A percentile compares a stretch with the other conserved stretches of the same genome.
These are phyloP conservation scores for Arthrobotrys conoides DNA, from an alignment of 2,329 filamentous ascomycete genomes.

Conservation along the genomic window DNA sequence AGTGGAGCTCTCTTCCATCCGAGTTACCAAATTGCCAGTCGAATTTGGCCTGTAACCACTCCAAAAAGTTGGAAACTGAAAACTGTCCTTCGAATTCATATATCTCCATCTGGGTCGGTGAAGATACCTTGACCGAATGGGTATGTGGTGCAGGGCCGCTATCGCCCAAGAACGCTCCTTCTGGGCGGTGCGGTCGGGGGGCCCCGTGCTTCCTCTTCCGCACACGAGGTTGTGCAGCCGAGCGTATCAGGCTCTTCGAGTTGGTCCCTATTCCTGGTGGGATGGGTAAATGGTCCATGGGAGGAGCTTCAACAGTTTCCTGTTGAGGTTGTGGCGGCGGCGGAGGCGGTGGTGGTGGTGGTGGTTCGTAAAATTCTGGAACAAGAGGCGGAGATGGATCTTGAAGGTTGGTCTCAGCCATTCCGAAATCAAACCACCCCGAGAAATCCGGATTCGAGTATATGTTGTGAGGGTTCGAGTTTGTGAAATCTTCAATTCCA, in stretches of 20 bases:
- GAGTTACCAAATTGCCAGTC: slow-evolving; percentile 30
- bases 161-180: slow-evolving; percentile 35
- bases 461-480: slow-evolving; percentile 18
- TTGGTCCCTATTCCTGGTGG: slow-evolving; percentile 56
- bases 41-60: slow-evolving; percentile 37
- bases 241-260: slow-evolving; percentile 51
- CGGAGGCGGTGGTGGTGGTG: neutral
- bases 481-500: slow-evolving; percentile 25
- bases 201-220: slow-evolving; percentile 51
- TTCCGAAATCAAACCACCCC: slow-evolving; percentile 28
- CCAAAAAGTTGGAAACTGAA: slow-evolving; percentile 32
- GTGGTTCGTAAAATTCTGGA: slow-evolving; percentile 30
- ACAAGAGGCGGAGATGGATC: slow-evolving; percentile 10
- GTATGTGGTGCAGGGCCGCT: slow-evolving; percentile 12
- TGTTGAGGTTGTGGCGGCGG: neutral
- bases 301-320: slow-evolving; percentile 18
- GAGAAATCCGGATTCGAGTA: slow-evolving; percentile 19
- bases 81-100: slow-evolving; percentile 44
- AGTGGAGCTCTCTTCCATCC: slow-evolving; percentile 42
- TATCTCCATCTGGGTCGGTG: slow-evolving; percentile 18
- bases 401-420: slow-evolving; percentile 24
- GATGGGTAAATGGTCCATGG: slow-evolving; percentile 32
- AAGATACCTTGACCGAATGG: slow-evolving; percentile 18
- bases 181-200: slow-evolving; percentile 34
- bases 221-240: slow-evolving; percentile 42